These are phyloP conservation scores for Corchorus olitorius DNA, from an alignment of 345 rosid species.

Conservation along the genomic window DNA sequence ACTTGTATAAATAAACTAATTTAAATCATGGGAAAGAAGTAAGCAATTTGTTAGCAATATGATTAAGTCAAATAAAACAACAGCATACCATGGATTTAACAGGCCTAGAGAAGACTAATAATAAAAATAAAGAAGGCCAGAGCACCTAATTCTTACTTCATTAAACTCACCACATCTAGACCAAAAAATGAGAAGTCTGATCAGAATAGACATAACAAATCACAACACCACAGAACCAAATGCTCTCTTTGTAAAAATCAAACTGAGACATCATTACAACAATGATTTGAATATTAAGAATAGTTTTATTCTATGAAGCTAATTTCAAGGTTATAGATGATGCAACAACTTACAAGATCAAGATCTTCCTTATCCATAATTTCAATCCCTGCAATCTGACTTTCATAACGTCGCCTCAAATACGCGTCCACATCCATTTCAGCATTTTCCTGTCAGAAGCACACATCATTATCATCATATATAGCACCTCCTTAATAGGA, in stretches of 20 bases:
- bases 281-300: neutral
- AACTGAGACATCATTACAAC: neutral
- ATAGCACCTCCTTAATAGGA: neutral
- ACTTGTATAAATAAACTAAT: neutral
- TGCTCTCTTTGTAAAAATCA: neutral
- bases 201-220: neutral
- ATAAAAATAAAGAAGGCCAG: neutral
- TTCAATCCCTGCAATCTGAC: constrained; percentile 74
- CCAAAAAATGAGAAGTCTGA: neutral
- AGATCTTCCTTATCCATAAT: constrained; percentile 87
- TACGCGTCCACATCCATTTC: constrained; percentile 95
- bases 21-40: neutral
- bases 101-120: neutral
- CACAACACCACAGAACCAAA: constrained; percentile 1
- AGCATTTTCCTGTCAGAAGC: constrained; percentile 53
- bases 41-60: neutral
- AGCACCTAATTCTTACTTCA: neutral
- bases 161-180: constrained; percentile 6
- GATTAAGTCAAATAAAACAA: neutral
- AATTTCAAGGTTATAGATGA: neutral
- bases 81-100: neutral
- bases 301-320: constrained; percentile 4
- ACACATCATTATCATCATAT: constrained; percentile 13
- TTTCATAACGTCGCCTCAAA: constrained; percentile 78
- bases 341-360: constrained; percentile 64